A percentile compares a stretch with the other conserved stretches of the same genome.
These are phyloP conservation scores for Eimeria acervulina DNA, from an alignment of 169 alveolate species.

Conservation along the genomic window DNA sequence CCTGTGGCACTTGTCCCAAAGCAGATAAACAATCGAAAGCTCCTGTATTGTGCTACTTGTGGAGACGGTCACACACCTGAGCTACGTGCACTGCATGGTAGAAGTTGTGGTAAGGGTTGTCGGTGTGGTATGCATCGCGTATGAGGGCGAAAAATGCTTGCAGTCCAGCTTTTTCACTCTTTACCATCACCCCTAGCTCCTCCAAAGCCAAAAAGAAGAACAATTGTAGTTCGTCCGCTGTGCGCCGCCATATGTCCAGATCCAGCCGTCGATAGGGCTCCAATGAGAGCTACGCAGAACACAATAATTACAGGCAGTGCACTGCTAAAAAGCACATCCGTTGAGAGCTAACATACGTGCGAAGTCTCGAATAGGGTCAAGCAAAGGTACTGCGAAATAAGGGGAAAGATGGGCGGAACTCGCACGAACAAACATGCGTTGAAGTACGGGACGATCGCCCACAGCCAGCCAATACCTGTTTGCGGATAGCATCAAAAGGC, in stretches of 20 bases:
- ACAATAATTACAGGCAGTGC: background rate
- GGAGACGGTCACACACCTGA: conserved; percentile 54
- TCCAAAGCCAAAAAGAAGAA: conserved; percentile 80
- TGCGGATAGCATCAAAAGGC: conserved; percentile 75
- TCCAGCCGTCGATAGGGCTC: conserved; percentile 79
- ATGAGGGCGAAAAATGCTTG: conserved; percentile 72
- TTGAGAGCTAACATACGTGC: background rate
- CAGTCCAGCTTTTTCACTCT: conserved; percentile 58
- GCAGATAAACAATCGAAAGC: background rate
- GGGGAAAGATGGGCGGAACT: background rate
- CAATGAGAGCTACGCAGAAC: conserved; percentile 60
- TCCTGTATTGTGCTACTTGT: background rate
- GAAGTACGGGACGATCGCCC: background rate
- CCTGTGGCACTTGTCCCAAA: background rate
- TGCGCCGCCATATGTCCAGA: conserved; percentile 80
- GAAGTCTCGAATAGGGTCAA: background rate
- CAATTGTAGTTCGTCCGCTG: conserved; percentile 75
- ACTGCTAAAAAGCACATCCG: background rate
- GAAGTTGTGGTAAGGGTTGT: conserved; percentile 85
- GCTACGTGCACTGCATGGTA: conserved; percentile 83
- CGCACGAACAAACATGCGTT: background rate
- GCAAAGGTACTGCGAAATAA: background rate
- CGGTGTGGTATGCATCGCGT: conserved; percentile 84
- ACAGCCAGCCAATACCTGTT: conserved; percentile 25
- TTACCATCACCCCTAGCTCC: conserved; percentile 72